Conservation (phyloP, 495 filamentous ascomycete species). For the Gamarada debralockiae region DNA sequence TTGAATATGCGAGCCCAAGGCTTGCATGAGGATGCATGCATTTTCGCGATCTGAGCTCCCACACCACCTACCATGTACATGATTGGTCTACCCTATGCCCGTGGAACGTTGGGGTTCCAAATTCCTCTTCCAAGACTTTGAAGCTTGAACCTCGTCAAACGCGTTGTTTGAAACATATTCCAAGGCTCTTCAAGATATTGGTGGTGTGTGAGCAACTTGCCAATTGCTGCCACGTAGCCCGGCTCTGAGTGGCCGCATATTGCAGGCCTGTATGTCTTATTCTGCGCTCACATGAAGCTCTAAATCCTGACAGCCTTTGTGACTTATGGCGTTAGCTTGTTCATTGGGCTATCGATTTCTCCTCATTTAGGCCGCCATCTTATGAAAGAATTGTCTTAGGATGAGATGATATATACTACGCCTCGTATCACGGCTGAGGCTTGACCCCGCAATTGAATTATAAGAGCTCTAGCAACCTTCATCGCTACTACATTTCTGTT, state of each 20-base stretch:
- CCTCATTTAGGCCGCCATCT: neutral
- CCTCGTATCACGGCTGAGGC: conserved; percentile 2
- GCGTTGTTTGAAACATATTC: conserved; percentile 13
- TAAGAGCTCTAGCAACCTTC: neutral
- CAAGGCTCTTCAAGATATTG: conserved; percentile 1
- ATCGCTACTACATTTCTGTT: neutral
- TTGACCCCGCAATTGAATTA: conserved; percentile 9
- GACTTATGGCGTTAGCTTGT: conserved; percentile 9
- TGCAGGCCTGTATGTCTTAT: neutral
- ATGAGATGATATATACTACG: neutral
- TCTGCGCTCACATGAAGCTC: neutral
- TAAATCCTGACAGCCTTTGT: neutral
- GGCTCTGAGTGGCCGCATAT: conserved; percentile 7
- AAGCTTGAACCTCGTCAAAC: neutral
- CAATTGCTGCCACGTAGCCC: conserved; percentile 18
- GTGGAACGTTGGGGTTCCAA: conserved; percentile 2
- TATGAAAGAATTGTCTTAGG: neutral
- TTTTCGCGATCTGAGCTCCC: neutral
- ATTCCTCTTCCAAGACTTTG: neutral
- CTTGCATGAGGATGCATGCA: neutral
- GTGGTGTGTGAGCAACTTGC: conserved; percentile 18
- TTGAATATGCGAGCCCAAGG: conserved; percentile 5
- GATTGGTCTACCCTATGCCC: neutral
- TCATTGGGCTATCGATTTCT: neutral
- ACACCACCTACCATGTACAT: neutral